Conservation (phyloP, 306 rosid genomes). For the Malus asiatica region DNA sequence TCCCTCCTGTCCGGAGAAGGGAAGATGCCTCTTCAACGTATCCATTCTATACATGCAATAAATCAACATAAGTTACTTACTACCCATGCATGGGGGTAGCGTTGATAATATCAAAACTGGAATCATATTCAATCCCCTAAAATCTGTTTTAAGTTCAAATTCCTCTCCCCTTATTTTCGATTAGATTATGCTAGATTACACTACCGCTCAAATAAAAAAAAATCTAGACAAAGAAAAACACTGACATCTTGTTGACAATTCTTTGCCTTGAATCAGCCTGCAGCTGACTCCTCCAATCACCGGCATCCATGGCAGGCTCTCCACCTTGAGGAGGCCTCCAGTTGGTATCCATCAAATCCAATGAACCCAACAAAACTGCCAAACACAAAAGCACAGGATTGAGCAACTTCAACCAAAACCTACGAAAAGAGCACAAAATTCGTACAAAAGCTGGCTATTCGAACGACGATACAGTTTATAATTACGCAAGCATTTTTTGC, state of each 20-base stretch:
- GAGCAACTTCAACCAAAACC: background rate
- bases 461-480: background rate
- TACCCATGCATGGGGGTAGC: background rate
- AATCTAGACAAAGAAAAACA: background rate
- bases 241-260: slow-evolving; percentile 51
- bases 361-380: background rate
- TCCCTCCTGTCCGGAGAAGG: slow-evolving; percentile 54
- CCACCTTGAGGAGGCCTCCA: slow-evolving; percentile 23
- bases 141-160: background rate
- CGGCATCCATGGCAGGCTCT: slow-evolving; percentile 24
- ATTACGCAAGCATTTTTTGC: background rate
- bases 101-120: background rate
- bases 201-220: background rate
- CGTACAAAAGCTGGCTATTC: background rate
- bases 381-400: background rate
- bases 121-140: background rate
- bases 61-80: background rate
- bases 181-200: too few relatives aligned
- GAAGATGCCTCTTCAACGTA: slow-evolving; percentile 55
- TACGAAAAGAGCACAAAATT: background rate
- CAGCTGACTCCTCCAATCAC: slow-evolving; percentile 47
- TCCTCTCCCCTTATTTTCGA: too few relatives aligned
- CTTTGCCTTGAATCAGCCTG: slow-evolving; percentile 39
- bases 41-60: slow-evolving; percentile 50
- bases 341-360: slow-evolving; percentile 15